Conservation (phyloP, 169 alveolate species). For the Toxoplasma gondii region DNA sequence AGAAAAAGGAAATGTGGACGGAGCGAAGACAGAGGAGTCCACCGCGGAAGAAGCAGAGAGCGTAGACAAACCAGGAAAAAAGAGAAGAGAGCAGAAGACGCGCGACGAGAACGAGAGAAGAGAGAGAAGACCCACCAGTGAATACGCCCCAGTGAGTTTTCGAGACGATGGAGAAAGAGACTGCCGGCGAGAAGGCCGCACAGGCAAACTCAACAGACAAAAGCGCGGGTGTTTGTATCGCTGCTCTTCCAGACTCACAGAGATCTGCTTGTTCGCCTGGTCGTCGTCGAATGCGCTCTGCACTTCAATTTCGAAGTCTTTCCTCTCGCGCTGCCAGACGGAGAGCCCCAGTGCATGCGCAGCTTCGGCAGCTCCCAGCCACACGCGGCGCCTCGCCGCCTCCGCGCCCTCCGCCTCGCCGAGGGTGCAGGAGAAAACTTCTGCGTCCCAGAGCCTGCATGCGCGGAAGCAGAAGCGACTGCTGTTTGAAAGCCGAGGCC, state of each 20-base stretch:
- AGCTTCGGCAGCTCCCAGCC: conserved; percentile 9
- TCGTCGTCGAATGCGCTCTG: conserved; percentile 51
- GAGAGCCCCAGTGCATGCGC: conserved; percentile 14
- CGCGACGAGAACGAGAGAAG: background rate
- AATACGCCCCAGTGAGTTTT: no score
- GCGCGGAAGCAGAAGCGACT: background rate
- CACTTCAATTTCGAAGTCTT: conserved; percentile 36
- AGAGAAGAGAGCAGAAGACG: background rate
- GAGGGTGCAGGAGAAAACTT: background rate
- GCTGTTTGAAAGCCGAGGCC: background rate
- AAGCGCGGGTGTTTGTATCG: background rate
- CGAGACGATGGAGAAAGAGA: background rate
- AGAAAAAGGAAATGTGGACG: background rate
- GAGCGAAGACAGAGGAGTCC: background rate
- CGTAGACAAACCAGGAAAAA: background rate
- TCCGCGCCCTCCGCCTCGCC: background rate
- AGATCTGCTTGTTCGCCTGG: conserved; percentile 42
- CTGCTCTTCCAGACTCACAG: background rate
- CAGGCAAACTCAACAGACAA: background rate
- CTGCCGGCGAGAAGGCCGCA: background rate
- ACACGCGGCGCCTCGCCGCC: background rate
- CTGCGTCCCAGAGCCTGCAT: conserved; percentile 22
- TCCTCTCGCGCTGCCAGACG: conserved; percentile 1
- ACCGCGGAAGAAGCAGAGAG: background rate
- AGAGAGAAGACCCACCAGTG: no score